Evolutionary conservation across 169 alveolate species (phyloP).

Genomic region (Eimeria zaria): DNA sequence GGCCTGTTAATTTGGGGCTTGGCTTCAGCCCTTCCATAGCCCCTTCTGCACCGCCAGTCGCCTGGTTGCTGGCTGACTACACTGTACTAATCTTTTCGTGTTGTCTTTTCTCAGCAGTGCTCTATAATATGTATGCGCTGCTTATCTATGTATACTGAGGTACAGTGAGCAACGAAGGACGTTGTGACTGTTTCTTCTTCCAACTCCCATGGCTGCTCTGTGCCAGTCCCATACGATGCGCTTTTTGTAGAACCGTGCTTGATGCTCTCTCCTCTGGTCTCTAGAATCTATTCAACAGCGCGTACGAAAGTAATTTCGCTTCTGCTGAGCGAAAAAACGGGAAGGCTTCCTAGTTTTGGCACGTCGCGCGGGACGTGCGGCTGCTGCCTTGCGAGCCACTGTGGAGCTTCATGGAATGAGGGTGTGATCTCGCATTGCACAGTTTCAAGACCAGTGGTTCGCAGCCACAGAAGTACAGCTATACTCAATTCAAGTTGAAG

Average conservation of each 20-base stretch:
- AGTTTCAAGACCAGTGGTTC: neutral
- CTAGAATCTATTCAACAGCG: neutral
- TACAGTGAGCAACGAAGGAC: neutral
- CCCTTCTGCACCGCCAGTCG: slow-evolving; percentile 46
- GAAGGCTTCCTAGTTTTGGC: neutral
- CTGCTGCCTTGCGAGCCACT: slow-evolving; percentile 10
- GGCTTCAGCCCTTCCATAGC: slow-evolving; percentile 67
- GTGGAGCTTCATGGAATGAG: neutral
- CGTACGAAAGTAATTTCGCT: neutral
- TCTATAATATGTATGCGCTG: neutral
- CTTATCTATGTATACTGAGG: slow-evolving; percentile 10
- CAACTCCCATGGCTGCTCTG: neutral
- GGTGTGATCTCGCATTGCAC: neutral
- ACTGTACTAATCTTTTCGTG: neutral
- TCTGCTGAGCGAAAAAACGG: slow-evolving; percentile 6
- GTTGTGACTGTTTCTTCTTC: neutral
- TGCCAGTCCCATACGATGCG: neutral
- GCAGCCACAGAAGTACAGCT: neutral
- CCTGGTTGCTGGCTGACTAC: neutral
- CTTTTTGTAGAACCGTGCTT: neutral
- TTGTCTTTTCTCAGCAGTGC: slow-evolving; percentile 40
- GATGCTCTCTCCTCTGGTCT: neutral
- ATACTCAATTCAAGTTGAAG: neutral
- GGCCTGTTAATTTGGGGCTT: slow-evolving; percentile 47
- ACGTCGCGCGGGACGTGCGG: neutral